A percentile compares a stretch with the other conserved stretches of the same genome.
phyloP scores from a whole-genome alignment of 2,329 filamentous ascomycete species.

The Xylariaceae sp. region DNA sequence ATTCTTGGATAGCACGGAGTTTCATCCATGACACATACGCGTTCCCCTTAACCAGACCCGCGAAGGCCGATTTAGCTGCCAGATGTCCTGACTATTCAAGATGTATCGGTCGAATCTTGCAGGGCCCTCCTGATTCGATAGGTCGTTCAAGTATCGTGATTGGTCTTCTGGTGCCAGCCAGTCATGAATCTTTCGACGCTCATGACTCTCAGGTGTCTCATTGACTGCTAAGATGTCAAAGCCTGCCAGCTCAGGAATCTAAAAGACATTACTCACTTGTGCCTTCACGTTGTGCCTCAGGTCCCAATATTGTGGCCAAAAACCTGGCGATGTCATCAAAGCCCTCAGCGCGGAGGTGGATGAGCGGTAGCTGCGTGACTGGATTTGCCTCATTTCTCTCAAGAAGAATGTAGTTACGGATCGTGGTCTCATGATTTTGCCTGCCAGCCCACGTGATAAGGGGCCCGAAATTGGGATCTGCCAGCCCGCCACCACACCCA shows the following conservation, averaged over 20 bases:
- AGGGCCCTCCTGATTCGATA: slow-evolving; percentile 7
- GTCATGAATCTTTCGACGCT: slow-evolving; percentile 6
- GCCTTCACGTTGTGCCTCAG: slow-evolving; percentile 4
- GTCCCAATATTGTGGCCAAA: slow-evolving; percentile 5
- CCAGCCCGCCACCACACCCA: slow-evolving; percentile 13
- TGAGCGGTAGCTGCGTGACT: slow-evolving; percentile 9
- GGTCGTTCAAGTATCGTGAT: slow-evolving; percentile 8
- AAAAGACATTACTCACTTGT: slow-evolving; percentile 2
- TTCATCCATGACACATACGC: background rate
- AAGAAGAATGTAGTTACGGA: slow-evolving; percentile 13
- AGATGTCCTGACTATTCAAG: slow-evolving; percentile 6
- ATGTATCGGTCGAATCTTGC: slow-evolving; percentile 8
- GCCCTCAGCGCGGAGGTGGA: slow-evolving; percentile 3
- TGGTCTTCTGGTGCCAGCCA: slow-evolving; percentile 15
- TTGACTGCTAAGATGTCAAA: slow-evolving; percentile 1
- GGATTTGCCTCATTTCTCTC: slow-evolving; percentile 2
- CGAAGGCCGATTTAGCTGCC: slow-evolving; percentile 2
- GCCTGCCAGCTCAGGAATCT: too few species aligned
- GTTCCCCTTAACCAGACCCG: slow-evolving; percentile 6
- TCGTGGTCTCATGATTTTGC: slow-evolving; percentile 1
- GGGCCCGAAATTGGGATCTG: slow-evolving; percentile 12
- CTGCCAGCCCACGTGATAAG: slow-evolving; percentile 15
- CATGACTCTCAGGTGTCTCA: slow-evolving; percentile 2
- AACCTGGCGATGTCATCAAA: slow-evolving; percentile 9
- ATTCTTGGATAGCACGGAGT: background rate